Evolutionary conservation across 306 rosid genomes (phyloP), one percentile per base, ranked within the genome.

Genomic region (Phaseolus lunatus): DNA sequence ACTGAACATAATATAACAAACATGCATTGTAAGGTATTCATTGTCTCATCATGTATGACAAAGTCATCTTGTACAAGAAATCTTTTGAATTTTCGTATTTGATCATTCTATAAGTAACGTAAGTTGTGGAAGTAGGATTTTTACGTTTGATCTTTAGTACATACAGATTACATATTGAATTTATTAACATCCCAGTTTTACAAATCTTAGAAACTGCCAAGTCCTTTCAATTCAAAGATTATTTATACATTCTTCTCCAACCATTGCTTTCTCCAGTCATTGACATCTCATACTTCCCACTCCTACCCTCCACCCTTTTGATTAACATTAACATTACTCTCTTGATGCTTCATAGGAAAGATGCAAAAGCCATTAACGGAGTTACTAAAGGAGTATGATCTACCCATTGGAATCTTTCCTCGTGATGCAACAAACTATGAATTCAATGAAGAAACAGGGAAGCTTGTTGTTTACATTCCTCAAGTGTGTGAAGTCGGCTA

Each of bases 401-500:
- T 95, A 23, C 89, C 99, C 0, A 74, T 85, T 5, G 99, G 97
- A 82, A 85, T 95, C 57, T 92, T 95, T 58, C 99, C 97, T 5
- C 97, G 97, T 1, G 94, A 92, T 45, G 92, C 97, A 27, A 95
- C 99, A 27, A 92, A 95, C 91, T 95, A 95, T 5, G 99, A 95
- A 80, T 92, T 92, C 66, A 89, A 88, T 1, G 96, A 91, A 82
- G 94, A 86, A 77, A 95, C 97, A 8, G 54, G 89, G 45, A 95
- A 92, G 88, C 94, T 95, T 20, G 75, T 92, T 35, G 84, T 95
- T 45, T 87, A 80, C 84, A 85, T 95, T 67, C 99, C 97, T 15
- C 71, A 82, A 49, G 48, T 84, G 35, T 88, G 97, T 48, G 99
- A 95, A 83, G 96, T 95, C 20, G 96, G 97, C 41, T 95, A 88